Conservation (phyloP, 2,329 filamentous ascomycete genomes). For the Ciborinia camelliae region DNA sequence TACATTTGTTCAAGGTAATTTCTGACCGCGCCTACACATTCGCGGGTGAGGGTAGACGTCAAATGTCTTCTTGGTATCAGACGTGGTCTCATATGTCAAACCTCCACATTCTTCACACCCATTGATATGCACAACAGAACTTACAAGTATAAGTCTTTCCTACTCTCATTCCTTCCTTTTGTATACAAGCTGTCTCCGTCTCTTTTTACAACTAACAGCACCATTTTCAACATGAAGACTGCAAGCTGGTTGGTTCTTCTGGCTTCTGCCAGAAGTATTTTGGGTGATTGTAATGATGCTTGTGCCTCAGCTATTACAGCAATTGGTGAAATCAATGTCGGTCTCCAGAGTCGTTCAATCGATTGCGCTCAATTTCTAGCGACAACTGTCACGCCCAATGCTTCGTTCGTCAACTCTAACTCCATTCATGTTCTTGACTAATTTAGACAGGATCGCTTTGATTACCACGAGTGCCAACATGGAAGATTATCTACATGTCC, state of each 20-base stretch:
- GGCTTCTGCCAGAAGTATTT: neutral
- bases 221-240: constrained; percentile 16
- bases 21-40: neutral
- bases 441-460: neutral
- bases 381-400: constrained; percentile 11
- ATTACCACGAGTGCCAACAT: constrained; percentile 13
- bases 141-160: constrained; percentile 14
- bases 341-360: constrained; percentile 13
- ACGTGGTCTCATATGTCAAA: neutral
- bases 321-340: constrained; percentile 10
- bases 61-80: neutral
- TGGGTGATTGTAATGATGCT: constrained; percentile 1
- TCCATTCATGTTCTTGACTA: neutral
- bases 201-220: neutral
- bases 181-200: neutral
- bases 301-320: constrained; percentile 16
- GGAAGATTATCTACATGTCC: neutral
- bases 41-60: neutral
- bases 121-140: constrained; percentile 6
- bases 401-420: constrained; percentile 10
- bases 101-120: constrained; percentile 14
- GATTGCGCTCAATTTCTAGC: constrained; percentile 10
- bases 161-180: neutral
- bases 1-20: neutral
- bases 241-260: constrained; percentile 12